A percentile compares a stretch with the other conserved stretches of the same genome.
These are phyloP conservation scores for Pleurotus tuoliensis DNA, from an alignment of 768 basidiomycete genomes.

Conservation along the genomic window DNA sequence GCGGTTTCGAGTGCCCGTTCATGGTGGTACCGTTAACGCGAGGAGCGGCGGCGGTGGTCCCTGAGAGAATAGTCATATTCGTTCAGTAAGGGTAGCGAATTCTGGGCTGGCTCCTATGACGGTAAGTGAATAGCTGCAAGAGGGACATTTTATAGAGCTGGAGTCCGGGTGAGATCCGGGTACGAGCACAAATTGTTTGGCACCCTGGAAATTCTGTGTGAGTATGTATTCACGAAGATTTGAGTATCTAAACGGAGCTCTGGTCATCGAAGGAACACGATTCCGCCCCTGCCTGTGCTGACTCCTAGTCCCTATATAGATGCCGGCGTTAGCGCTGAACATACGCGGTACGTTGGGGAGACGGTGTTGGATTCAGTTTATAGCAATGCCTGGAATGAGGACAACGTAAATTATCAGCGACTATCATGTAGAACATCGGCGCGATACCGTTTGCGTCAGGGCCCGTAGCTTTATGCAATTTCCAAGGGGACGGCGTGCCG, in stretches of 20 bases:
- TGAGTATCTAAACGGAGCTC: conserved; percentile 1
- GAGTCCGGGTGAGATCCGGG: conserved; percentile 10
- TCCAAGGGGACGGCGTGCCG: not conserved
- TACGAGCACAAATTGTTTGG: not conserved
- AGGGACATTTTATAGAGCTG: not conserved
- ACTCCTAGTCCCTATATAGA: too few relatives aligned
- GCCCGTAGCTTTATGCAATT: not conserved
- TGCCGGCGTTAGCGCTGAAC: too few relatives aligned
- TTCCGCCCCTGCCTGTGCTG: too few relatives aligned
- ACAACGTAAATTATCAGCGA: too few relatives aligned
- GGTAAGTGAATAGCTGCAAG: not conserved
- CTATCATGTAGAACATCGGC: too few relatives aligned
- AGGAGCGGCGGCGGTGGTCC: not conserved
- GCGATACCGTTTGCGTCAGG: too few relatives aligned
- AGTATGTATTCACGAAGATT: not conserved
- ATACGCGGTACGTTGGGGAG: too few relatives aligned
- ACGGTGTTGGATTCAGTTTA: too few relatives aligned
- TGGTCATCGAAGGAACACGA: too few relatives aligned
- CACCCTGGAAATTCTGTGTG: not conserved
- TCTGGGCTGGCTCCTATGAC: not conserved
- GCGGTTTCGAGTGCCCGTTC: not conserved
- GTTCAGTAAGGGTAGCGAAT: not conserved
- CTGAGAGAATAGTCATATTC: conserved; percentile 2
- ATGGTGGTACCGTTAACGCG: not conserved
- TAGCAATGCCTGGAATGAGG: too few relatives aligned